Percentiles rank a stretch among this genome's conserved stretches.
Conservation (phyloP, 73 alveolate species). For the Paramecium caudatum region DNA sequence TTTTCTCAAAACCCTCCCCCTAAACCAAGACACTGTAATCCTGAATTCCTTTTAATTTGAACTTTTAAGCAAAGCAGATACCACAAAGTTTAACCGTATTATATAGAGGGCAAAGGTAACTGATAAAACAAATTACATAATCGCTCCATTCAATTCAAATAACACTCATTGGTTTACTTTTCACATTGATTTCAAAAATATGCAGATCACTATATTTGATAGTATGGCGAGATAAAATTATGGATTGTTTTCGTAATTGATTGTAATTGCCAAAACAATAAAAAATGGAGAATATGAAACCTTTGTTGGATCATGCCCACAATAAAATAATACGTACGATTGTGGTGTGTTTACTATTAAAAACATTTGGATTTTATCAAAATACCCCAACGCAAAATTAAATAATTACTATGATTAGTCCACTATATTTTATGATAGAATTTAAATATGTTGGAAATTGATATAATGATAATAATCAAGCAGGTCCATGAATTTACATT, state of each 20-base stretch:
- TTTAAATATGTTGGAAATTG: slow-evolving; percentile 36
- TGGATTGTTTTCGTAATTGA: not conserved
- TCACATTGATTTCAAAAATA: not conserved
- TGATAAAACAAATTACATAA: not conserved
- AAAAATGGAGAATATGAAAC: not conserved
- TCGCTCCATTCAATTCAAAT: slow-evolving; percentile 46
- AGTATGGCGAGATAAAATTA: slow-evolving; percentile 21
- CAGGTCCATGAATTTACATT: slow-evolving; percentile 10
- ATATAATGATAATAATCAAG: too few species aligned
- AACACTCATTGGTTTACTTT: slow-evolving; percentile 53
- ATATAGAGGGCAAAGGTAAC: not conserved
- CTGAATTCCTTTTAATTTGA: not conserved
- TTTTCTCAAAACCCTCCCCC: not conserved
- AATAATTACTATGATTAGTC: not conserved
- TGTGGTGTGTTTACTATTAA: slow-evolving; percentile 65
- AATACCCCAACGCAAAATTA: not conserved
- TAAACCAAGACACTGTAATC: not conserved
- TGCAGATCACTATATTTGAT: not conserved
- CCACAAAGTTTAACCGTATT: not conserved
- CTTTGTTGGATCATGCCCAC: not conserved
- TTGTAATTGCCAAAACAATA: not conserved
- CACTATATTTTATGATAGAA: slow-evolving; percentile 34
- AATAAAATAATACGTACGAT: slow-evolving; percentile 9
- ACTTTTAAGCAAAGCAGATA: not conserved
- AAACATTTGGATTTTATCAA: slow-evolving; percentile 46